Conservation (phyloP, 2,329 filamentous ascomycete species). For the Cladosporium phlei region DNA sequence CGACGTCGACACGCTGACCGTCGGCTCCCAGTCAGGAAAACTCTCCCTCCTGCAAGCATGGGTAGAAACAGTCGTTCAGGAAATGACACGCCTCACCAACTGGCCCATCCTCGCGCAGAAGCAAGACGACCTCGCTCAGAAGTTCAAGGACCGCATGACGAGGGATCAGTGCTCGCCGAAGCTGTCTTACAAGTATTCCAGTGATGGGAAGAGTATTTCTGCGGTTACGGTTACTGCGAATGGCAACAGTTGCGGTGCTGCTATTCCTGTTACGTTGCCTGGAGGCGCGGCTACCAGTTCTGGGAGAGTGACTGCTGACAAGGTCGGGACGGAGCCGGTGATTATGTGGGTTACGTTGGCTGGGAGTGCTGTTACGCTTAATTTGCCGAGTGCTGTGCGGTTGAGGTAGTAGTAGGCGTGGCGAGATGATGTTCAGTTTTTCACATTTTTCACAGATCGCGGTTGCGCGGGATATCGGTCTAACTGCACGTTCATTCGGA, state of each 20-base stretch:
- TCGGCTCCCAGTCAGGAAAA: slow-evolving; percentile 45
- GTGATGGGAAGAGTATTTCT: slow-evolving; percentile 43
- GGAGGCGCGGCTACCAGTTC: slow-evolving; percentile 38
- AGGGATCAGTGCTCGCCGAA: slow-evolving; percentile 50
- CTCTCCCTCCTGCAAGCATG: slow-evolving; percentile 55
- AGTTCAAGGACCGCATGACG: slow-evolving; percentile 51
- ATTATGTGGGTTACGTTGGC: slow-evolving; percentile 38
- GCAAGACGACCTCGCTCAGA: slow-evolving; percentile 50
- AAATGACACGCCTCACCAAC: slow-evolving; percentile 49
- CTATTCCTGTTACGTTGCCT: slow-evolving; percentile 54
- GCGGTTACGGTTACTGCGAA: slow-evolving; percentile 46
- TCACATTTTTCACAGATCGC: not conserved
- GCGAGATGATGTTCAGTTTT: too few species aligned
- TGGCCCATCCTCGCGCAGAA: slow-evolving; percentile 55
- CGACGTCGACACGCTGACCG: slow-evolving; percentile 44
- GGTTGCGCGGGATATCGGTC: too few species aligned
- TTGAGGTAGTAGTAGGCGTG: too few species aligned
- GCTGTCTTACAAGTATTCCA: slow-evolving; percentile 43
- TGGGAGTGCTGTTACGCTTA: slow-evolving; percentile 33
- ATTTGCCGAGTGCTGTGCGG: slow-evolving; percentile 18
- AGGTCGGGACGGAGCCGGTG: slow-evolving; percentile 46
- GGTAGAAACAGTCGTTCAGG: slow-evolving; percentile 51
- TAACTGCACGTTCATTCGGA: too few species aligned
- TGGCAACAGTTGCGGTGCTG: slow-evolving; percentile 47
- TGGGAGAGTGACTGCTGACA: slow-evolving; percentile 32